phyloP scores from a whole-genome alignment of 2,329 filamentous ascomycete genomes.

The Calonectria henricotiae region DNA sequence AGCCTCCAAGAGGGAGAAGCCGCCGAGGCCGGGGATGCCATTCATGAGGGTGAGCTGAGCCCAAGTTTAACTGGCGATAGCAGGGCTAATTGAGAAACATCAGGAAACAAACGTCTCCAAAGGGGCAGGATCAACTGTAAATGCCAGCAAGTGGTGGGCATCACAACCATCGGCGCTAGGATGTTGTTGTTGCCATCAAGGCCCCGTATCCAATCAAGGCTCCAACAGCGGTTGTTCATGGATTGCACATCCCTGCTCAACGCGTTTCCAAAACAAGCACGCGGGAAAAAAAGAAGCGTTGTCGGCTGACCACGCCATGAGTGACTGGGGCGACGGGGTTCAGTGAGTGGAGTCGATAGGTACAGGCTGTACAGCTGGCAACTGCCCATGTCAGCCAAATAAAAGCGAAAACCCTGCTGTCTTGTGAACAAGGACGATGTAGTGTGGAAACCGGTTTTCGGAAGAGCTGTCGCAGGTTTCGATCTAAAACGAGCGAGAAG shows the following conservation, averaged over 20 bases:
- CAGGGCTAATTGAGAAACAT: conserved; percentile 43
- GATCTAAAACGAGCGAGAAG: conserved; percentile 43
- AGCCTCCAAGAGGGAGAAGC: conserved; percentile 1
- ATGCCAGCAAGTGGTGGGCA: conserved; percentile 41
- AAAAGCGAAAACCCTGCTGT: conserved; percentile 40
- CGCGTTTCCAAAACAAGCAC: conserved; percentile 28
- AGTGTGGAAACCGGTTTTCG: conserved; percentile 48
- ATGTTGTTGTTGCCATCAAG: conserved; percentile 32
- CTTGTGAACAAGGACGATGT: conserved; percentile 33
- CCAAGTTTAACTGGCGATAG: conserved; percentile 39
- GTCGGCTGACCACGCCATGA: conserved; percentile 24
- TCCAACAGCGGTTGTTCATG: conserved; percentile 33
- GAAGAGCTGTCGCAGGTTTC: conserved; percentile 40
- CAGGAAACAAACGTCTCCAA: conserved; percentile 39
- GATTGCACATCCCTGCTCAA: conserved; percentile 36
- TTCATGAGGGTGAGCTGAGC: conserved; percentile 30
- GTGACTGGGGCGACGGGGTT: conserved; percentile 21
- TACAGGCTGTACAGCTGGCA: conserved; percentile 34
- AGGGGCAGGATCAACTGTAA: conserved; percentile 45
- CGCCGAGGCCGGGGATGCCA: conserved; percentile 16
- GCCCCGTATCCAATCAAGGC: conserved; percentile 46
- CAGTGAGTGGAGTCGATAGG: conserved; percentile 35
- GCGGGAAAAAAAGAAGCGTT: conserved; percentile 37
- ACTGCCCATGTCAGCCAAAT: conserved; percentile 47
- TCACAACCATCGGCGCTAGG: conserved; percentile 31